A percentile compares a stretch with the other conserved stretches of the same genome.
Evolutionary conservation across 305 asterid species (phyloP).

Genomic region (Fraxinus sp.): DNA sequence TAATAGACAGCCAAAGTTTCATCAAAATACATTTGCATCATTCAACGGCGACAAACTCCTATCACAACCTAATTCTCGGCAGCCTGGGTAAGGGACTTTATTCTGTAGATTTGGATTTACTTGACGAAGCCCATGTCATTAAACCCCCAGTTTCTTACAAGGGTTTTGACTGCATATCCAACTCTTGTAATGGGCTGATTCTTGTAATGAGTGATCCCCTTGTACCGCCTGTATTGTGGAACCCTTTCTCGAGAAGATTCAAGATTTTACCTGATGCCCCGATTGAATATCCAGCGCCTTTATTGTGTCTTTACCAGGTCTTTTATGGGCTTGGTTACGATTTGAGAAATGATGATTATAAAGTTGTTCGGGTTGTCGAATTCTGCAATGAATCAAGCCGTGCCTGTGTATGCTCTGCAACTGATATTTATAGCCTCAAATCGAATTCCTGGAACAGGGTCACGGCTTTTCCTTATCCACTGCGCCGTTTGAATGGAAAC

Average conservation of each 20-base stretch:
- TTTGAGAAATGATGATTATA: slow-evolving; percentile 45
- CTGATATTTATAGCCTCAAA: slow-evolving; percentile 25
- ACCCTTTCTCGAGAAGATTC: slow-evolving; percentile 44
- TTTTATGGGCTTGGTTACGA: slow-evolving; percentile 52
- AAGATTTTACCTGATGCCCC: slow-evolving; percentile 32
- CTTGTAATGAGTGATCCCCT: slow-evolving; percentile 43
- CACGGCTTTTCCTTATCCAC: slow-evolving; percentile 26
- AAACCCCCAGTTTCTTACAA: slow-evolving; percentile 54
- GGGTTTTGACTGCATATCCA: slow-evolving; percentile 46
- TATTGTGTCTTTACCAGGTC: slow-evolving; percentile 18
- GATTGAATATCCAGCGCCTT: slow-evolving; percentile 19
- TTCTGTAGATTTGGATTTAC: slow-evolving; percentile 35
- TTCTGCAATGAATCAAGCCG: not conserved
- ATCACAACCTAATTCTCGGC: slow-evolving; percentile 40
- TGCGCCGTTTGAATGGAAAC: slow-evolving; percentile 2
- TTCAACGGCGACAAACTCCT: slow-evolving; percentile 26
- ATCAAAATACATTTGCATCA: slow-evolving; percentile 48
- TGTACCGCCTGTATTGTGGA: slow-evolving; percentile 49
- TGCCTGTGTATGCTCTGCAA: slow-evolving; percentile 18
- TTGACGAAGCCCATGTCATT: slow-evolving; percentile 33
- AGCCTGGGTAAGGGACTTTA: slow-evolving; percentile 43
- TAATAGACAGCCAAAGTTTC: slow-evolving; percentile 55
- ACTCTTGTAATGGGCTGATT: slow-evolving; percentile 56
- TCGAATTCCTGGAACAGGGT: slow-evolving; percentile 23
- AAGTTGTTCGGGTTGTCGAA: slow-evolving; percentile 42